Base-by-base conservation (phyloP, 352 stramenopile species). In the Phytophthora crassamura region DNA sequence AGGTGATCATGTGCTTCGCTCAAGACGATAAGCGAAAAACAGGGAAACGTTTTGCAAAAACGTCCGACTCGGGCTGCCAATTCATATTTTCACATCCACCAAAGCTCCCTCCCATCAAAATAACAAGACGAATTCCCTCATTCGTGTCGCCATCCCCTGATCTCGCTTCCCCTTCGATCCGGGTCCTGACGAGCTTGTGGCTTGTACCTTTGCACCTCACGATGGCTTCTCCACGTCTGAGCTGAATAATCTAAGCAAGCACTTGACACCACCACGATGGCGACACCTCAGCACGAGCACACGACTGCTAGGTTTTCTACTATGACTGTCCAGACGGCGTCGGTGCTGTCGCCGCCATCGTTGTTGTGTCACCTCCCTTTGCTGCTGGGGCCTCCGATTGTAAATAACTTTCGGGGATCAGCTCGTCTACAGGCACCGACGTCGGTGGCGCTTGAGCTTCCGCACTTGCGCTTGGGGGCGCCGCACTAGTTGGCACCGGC, bases 1-100 rank as follows among this genome's bases (percentile, higher is more conserved):
- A 28, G 40, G 46, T 15, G 40, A 72, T 52, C 34, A 61, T 25
- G 47, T 55, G 58, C 20, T 43, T 35, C n/a, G 38, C 42, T 43
- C 46, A 46, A 36, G n/a, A n/a, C n/a, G n/a, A n/a, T 48, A 10
- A 71, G 57, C 47, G 38, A 36, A 67, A 14, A 40, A 55, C 57
- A 51, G 46, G 46, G 41, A 54, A 60, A 61, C 32, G 49, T 57
- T 49, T 52, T 28, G 62, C 54, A 62, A 50, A 56, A 67, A 73
- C 57, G 47, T 70, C 50, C 42, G 45, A 67, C 35, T 61, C 16
- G 32, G 34, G 50, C 60, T 73, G 61, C 59, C 66, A 70, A 66
- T 74, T 78, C 67, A 67, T 76, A 75, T 75, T 78, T 77, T 78
- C 71, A 78, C 71, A 75, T 67, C 64, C 64, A 74, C 59, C 69